Conservation (phyloP, 208 protist species). For the Leishmania braziliensis region DNA sequence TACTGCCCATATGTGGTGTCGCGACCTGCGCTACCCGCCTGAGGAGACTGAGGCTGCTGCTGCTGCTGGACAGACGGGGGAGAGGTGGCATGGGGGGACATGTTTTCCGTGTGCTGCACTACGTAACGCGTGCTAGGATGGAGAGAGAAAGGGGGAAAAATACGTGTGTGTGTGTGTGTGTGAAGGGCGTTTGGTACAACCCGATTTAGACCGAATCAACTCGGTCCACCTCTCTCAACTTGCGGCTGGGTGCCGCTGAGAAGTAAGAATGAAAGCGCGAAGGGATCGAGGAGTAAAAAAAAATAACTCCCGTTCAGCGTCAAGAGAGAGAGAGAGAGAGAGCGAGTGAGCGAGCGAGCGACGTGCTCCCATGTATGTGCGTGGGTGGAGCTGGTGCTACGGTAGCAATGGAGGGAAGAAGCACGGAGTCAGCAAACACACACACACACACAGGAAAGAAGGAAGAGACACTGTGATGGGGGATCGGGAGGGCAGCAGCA, state of each 20-base stretch:
- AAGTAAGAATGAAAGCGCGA: background rate
- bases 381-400: background rate
- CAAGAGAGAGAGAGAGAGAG: background rate
- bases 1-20: slow-evolving; percentile 20
- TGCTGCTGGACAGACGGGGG: slow-evolving; percentile 3
- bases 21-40: slow-evolving; percentile 9
- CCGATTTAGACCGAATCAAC: background rate
- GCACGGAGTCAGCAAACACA: background rate
- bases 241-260: background rate
- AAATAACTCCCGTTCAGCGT: background rate
- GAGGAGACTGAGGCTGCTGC: background rate
- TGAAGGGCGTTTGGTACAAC: background rate
- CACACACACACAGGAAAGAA: background rate
- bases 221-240: background rate
- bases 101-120: background rate
- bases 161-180: background rate
- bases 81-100: slow-evolving; percentile 18
- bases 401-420: background rate
- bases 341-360: background rate
- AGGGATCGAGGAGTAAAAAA: background rate
- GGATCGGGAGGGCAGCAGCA: background rate
- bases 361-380: background rate
- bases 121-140: background rate
- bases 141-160: background rate
- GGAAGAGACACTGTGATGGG: background rate